These are phyloP conservation scores for Pythium aphanidermatum DNA, from an alignment of 352 stramenopile genomes.

Conservation along the genomic window DNA sequence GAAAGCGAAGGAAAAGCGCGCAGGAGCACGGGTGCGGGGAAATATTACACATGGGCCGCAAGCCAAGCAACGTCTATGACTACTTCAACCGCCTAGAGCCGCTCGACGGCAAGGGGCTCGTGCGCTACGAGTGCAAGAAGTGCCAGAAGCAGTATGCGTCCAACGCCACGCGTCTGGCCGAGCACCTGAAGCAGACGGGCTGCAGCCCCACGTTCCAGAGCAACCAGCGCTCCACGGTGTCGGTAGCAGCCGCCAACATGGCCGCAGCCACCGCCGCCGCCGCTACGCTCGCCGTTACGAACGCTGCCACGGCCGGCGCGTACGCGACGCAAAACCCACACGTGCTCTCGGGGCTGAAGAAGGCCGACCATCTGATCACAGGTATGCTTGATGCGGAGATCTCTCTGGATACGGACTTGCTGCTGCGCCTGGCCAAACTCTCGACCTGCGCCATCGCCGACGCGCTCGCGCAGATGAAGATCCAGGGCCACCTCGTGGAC, in stretches of 20 bases:
- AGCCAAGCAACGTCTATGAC: constrained; percentile 84
- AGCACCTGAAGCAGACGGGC: constrained; percentile 68
- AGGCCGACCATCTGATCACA: constrained; percentile 47
- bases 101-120: constrained; percentile 55
- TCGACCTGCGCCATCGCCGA: constrained; percentile 79
- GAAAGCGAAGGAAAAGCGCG: constrained; percentile 17
- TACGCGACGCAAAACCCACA: constrained; percentile 26
- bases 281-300: constrained; percentile 23
- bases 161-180: constrained; percentile 73
- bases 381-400: constrained; percentile 67
- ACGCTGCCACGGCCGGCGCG: constrained; percentile 21
- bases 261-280: constrained; percentile 17
- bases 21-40: not conserved
- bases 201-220: constrained; percentile 73
- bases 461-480: constrained; percentile 67
- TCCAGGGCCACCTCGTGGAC: constrained; percentile 73
- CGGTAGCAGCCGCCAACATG: constrained; percentile 18
- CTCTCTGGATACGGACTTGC: constrained; percentile 49
- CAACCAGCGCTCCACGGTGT: constrained; percentile 50
- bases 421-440: constrained; percentile 67
- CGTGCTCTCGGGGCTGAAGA: constrained; percentile 36
- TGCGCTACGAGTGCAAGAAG: constrained; percentile 86
- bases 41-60: constrained; percentile 69
- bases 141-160: constrained; percentile 84
- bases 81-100: constrained; percentile 76